A percentile compares a stretch with the other conserved stretches of the same genome.
Evolutionary conservation across 495 filamentous ascomycete genomes (phyloP).

Genomic region (Aspergillus affinis): DNA sequence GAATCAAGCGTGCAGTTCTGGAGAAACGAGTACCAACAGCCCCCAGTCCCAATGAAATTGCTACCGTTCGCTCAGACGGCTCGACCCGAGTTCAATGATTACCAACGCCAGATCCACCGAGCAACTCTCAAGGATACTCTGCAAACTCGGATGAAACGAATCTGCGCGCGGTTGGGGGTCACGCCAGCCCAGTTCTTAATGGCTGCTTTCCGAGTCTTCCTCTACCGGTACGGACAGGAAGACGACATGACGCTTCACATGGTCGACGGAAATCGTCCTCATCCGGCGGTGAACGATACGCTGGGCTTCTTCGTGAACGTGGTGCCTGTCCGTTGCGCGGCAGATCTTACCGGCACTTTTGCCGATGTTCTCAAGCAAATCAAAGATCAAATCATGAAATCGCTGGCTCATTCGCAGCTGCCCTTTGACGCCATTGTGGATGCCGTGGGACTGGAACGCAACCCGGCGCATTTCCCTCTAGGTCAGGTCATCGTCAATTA

Average conservation of each 20-base stretch:
- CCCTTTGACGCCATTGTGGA: constrained; percentile 32
- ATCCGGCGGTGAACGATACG: constrained; percentile 21
- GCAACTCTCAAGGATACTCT: background rate
- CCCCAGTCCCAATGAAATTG: background rate
- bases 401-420: constrained; percentile 19
- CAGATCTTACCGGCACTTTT: constrained; percentile 31
- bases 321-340: constrained; percentile 36
- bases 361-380: constrained; percentile 27
- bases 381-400: constrained; percentile 13
- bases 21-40: background rate
- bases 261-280: constrained; percentile 40
- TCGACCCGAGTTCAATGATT: background rate
- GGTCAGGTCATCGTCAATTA: constrained; percentile 34
- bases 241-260: constrained; percentile 30
- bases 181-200: constrained; percentile 42
- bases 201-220: constrained; percentile 30
- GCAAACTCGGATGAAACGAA: background rate
- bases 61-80: background rate
- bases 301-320: constrained; percentile 48
- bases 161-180: constrained; percentile 20
- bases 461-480: constrained; percentile 21
- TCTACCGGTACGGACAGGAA: constrained; percentile 28
- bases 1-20: background rate
- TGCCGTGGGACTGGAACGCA: constrained; percentile 16
- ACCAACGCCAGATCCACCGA: background rate